Evolutionary conservation across 768 basidiomycete species (phyloP).

Genomic region (Suillus spraguei): DNA sequence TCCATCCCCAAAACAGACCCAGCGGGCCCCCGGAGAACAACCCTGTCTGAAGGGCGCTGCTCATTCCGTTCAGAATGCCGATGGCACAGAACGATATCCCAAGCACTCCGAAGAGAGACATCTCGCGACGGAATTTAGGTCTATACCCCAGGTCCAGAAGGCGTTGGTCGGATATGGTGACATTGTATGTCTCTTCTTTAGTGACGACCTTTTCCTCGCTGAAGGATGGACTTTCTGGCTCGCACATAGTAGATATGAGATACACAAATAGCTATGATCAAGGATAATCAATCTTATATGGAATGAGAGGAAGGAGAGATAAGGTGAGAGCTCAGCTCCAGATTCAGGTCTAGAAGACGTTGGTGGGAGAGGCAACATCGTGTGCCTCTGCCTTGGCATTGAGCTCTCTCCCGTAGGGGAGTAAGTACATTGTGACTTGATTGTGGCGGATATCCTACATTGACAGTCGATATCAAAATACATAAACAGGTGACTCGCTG

Average conservation of each 20-base stretch:
- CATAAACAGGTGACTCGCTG: background rate
- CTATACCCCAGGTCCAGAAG: slow-evolving; percentile 56
- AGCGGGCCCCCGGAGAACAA: slow-evolving; percentile 60
- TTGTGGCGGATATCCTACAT: background rate
- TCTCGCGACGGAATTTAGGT: slow-evolving; percentile 58
- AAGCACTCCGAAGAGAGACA: slow-evolving; percentile 60
- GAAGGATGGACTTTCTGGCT: slow-evolving; percentile 6
- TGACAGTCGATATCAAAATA: background rate
- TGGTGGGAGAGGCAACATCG: slow-evolving; percentile 35
- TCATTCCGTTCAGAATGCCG: slow-evolving; percentile 62
- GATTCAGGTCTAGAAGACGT: slow-evolving; percentile 51
- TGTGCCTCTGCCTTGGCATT: slow-evolving; percentile 13
- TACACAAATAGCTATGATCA: background rate
- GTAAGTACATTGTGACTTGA: background rate
- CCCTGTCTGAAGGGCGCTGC: slow-evolving; percentile 60
- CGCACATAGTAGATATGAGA: background rate
- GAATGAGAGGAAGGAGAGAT: background rate
- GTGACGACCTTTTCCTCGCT: slow-evolving; percentile 20
- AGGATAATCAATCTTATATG: background rate
- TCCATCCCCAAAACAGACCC: slow-evolving; percentile 66
- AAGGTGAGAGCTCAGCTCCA: slow-evolving; percentile 41
- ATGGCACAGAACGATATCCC: slow-evolving; percentile 64
- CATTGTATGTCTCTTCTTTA: slow-evolving; percentile 15
- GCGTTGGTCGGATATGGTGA: slow-evolving; percentile 39
- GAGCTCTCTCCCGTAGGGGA: background rate